Evolutionary conservation across 164 flowering plant genomes (phyloP).

Genomic region (Liriodendron chinense): DNA sequence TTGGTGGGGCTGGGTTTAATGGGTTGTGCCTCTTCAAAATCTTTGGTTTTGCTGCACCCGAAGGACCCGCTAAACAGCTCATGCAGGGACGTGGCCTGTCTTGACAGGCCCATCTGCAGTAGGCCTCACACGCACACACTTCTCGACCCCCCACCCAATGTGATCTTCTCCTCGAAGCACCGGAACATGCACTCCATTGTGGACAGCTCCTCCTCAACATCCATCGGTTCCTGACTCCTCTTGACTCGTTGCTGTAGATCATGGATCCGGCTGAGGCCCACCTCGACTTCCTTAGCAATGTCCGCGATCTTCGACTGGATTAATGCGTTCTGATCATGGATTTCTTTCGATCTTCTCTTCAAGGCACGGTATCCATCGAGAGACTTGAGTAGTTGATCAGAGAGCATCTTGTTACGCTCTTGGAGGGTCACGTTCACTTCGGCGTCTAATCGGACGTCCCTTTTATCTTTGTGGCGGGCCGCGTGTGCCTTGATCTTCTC

Average conservation of each 20-base stretch:
- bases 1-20: too few species aligned
- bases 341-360: constrained; percentile 51
- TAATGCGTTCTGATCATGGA: constrained; percentile 37
- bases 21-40: too few species aligned
- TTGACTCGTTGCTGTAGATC: constrained; percentile 22
- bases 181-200: constrained; percentile 40
- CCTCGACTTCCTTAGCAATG: constrained; percentile 29
- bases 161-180: constrained; percentile 26
- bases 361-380: constrained; percentile 58
- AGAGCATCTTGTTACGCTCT: constrained; percentile 56
- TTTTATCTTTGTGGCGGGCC: constrained; percentile 38
- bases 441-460: constrained; percentile 12
- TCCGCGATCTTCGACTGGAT: constrained; percentile 33
- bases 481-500: constrained; percentile 46
- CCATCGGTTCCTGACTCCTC: background rate
- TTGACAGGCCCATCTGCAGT: too few species aligned
- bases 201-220: constrained; percentile 36
- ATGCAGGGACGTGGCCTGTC: too few species aligned
- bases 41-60: too few species aligned
- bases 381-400: constrained; percentile 59
- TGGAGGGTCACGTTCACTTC: constrained; percentile 32
- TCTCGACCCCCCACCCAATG: background rate
- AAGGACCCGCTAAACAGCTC: too few species aligned
- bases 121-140: constrained; percentile 19
- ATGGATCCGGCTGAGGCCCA: constrained; percentile 29